Evolutionary conservation across 768 basidiomycete genomes (phyloP).

Genomic region (Dioszegia crocea): DNA sequence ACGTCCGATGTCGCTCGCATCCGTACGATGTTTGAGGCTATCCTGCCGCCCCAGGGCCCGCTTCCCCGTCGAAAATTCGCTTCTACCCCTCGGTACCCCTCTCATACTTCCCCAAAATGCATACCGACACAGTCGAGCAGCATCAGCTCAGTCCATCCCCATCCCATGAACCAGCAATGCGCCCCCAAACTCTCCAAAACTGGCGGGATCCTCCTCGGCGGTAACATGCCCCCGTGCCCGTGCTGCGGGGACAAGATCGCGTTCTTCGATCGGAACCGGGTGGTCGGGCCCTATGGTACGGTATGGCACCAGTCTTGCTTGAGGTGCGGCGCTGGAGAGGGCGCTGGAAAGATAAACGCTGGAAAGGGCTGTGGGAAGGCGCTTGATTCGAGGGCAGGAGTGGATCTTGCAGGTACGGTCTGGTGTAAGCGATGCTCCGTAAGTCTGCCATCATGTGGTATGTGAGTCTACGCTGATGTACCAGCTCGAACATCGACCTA

Average conservation of each 20-base stretch:
- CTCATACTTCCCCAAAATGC: background rate
- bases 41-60: background rate
- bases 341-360: background rate
- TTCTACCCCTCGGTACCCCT: background rate
- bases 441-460: background rate
- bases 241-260: slow-evolving; percentile 5
- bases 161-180: background rate
- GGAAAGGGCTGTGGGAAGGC: slow-evolving; percentile 2
- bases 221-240: slow-evolving; percentile 2
- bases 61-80: background rate
- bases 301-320: slow-evolving; percentile 9
- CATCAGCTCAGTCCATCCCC: background rate
- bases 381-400: background rate
- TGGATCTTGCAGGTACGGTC: background rate
- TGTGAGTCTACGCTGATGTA: too few species aligned
- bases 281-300: slow-evolving; percentile 1
- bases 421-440: slow-evolving; percentile 9
- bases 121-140: background rate
- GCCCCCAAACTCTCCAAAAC: too few species aligned
- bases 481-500: background rate
- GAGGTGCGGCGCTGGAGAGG: background rate
- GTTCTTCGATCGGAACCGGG: slow-evolving; percentile 2
- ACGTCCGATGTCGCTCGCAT: background rate
- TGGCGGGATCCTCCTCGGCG: background rate
- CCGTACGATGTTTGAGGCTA: background rate